Evolutionary conservation across 2,329 filamentous ascomycete species (phyloP).

Genomic region (Colletotrichum eremochloae): DNA sequence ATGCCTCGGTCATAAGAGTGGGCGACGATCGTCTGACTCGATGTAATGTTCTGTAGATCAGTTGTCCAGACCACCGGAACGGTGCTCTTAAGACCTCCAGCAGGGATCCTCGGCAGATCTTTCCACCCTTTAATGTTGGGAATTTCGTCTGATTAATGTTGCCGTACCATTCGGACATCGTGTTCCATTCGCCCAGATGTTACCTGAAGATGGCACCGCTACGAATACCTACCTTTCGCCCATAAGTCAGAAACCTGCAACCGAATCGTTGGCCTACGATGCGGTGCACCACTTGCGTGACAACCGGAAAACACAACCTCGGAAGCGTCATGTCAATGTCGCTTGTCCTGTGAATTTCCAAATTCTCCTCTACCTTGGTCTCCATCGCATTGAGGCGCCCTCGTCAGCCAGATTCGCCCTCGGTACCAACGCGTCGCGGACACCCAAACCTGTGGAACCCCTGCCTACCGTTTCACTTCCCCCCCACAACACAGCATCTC

Average conservation of each 20-base stretch:
- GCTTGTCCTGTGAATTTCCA: neutral
- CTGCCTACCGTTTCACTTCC: conserved; percentile 7
- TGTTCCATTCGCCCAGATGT: too few relatives aligned
- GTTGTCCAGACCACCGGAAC: neutral
- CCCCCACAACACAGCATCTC: neutral
- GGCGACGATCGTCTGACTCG: neutral
- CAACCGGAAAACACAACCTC: neutral
- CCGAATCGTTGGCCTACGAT: neutral
- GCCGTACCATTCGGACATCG: neutral
- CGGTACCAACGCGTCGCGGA: neutral
- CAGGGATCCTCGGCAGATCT: neutral
- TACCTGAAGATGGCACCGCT: neutral
- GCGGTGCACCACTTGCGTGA: neutral
- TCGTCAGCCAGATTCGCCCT: neutral
- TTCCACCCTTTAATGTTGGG: too few relatives aligned
- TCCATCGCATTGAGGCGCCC: neutral
- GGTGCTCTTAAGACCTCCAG: neutral
- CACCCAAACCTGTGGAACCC: conserved; percentile 1
- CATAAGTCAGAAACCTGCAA: neutral
- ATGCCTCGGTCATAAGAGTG: neutral
- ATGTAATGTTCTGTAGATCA: neutral
- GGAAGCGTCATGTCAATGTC: neutral
- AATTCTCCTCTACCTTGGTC: neutral
- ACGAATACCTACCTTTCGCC: too few relatives aligned
- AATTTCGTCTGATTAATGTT: neutral